Base-by-base conservation (phyloP, 2,329 filamentous ascomycete species). In the Fusarium austroafricanum region DNA sequence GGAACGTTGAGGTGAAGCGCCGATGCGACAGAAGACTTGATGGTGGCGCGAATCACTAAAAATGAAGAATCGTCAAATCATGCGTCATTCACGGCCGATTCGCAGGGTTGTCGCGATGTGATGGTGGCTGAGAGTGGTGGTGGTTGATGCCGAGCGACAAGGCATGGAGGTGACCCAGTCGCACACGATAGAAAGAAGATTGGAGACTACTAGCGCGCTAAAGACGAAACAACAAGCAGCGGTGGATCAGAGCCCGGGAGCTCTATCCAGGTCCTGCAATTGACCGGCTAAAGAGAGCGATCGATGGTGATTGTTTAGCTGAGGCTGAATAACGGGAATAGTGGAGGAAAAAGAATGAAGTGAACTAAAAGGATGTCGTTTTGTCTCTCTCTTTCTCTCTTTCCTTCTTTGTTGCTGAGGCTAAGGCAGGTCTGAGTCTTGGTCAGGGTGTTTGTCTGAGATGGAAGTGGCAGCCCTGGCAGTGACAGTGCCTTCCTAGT, bases 201-300 rank as follows among this genome's bases (percentile, higher is more conserved):
- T 52, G 44, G 54, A 51, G 53, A 53, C 52, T 42, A 43, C 55
- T 61, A 52, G 65, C 69, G 63, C 53, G 58, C 54, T 44, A 47
- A 49, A 43, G 33, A 60, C 49, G 45, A 50, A 52, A 65, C 56
- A 47, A 52, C 26, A 58, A 45, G 37, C 35, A 29, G 63, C 58
- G 68, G 70, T 69, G 71, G 70, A 72, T 70, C 70, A 65, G 70
- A 71, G 66, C 61, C 61, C 56, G 61, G 53, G 53, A 71, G 66
- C 69, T 71, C 66, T 50, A 66, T 65, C 55, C 49, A 58, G 50
- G 50, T 40, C 52, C 55, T 46, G 42, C 50, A 64, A 55, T 73
- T 56, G 50, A 63, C 52, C 53, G 15, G 31, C 14, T 33, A 31
- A 70, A 62, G 49, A 61, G 49, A 55, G 44, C 51, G 33, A 21